These are phyloP conservation scores for Paradendryphiella salina DNA, from an alignment of 2,329 filamentous ascomycete genomes.

Conservation along the genomic window DNA sequence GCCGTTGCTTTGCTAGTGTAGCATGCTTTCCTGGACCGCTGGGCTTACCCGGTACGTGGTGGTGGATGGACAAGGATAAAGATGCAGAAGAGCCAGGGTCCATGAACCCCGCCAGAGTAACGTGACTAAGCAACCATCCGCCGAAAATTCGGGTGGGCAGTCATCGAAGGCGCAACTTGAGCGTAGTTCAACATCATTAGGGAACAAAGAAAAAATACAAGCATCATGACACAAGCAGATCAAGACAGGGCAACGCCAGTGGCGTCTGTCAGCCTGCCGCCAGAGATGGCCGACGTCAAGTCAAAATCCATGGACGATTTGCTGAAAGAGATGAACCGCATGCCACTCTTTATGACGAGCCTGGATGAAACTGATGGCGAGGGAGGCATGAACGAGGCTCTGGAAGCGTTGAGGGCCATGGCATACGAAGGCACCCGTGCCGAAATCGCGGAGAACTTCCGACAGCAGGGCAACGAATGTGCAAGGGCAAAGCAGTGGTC, in stretches of 20 bases:
- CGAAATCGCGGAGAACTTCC: constrained; percentile 82
- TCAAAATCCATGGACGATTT: constrained; percentile 64
- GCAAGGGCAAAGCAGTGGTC: constrained; percentile 73
- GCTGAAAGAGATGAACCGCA: constrained; percentile 66
- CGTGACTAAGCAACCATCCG: constrained; percentile 29
- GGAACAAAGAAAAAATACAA: background rate
- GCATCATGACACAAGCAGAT: constrained; percentile 24
- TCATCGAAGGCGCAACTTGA: constrained; percentile 7
- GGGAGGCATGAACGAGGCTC: constrained; percentile 73
- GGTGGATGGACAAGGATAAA: background rate
- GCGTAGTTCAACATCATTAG: background rate
- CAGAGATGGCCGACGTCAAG: constrained; percentile 60
- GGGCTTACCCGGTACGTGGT: background rate
- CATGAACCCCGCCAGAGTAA: constrained; percentile 13
- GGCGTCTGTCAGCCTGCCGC: constrained; percentile 57
- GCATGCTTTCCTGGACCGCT: background rate
- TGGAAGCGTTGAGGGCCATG: constrained; percentile 86
- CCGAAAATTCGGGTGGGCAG: constrained; percentile 20
- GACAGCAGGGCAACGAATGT: constrained; percentile 88
- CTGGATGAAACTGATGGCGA: constrained; percentile 66
- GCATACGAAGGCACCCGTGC: constrained; percentile 89
- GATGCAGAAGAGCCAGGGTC: background rate
- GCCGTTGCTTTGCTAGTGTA: constrained; percentile 1
- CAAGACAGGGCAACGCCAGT: constrained; percentile 16
- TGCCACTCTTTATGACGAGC: constrained; percentile 94